A percentile compares a stretch with the other conserved stretches of the same genome.
These are phyloP conservation scores for Keithomyces neogunnii DNA, from an alignment of 2,329 filamentous ascomycete genomes.

Conservation along the genomic window DNA sequence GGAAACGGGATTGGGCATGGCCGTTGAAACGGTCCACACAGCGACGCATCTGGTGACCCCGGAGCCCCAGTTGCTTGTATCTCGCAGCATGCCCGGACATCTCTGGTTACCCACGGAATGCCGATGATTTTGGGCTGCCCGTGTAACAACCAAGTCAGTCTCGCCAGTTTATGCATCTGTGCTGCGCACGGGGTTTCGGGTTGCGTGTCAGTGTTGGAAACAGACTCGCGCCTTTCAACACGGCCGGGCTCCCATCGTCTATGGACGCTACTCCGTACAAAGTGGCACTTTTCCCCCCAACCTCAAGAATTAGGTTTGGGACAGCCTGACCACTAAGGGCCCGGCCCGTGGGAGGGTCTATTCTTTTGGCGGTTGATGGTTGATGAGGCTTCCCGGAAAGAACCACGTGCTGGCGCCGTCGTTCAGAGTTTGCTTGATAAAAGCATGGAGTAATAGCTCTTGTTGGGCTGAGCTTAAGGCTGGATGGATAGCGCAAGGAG, in stretches of 20 bases:
- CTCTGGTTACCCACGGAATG: background rate
- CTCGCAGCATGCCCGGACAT: background rate
- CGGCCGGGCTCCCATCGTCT: no score
- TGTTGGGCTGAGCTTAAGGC: background rate
- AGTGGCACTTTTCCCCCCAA: no score
- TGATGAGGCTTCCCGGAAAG: background rate
- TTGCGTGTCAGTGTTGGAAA: no score
- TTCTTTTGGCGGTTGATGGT: background rate
- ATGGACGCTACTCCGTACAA: no score
- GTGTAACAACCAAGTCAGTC: no score
- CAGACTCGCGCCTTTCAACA: no score
- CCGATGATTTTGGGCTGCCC: background rate
- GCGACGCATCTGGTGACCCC: background rate
- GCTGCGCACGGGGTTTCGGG: no score
- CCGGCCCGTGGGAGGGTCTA: background rate
- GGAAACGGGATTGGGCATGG: no score
- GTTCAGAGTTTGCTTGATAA: background rate
- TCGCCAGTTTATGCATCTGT: no score
- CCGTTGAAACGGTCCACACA: background rate
- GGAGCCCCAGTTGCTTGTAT: background rate
- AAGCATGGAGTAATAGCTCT: background rate
- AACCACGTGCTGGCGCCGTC: background rate
- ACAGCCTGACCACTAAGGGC: background rate
- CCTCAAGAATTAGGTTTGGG: background rate
- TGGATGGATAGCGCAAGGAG: no score